Conservation (phyloP, 306 rosid genomes). For the Fragaria vesca region DNA sequence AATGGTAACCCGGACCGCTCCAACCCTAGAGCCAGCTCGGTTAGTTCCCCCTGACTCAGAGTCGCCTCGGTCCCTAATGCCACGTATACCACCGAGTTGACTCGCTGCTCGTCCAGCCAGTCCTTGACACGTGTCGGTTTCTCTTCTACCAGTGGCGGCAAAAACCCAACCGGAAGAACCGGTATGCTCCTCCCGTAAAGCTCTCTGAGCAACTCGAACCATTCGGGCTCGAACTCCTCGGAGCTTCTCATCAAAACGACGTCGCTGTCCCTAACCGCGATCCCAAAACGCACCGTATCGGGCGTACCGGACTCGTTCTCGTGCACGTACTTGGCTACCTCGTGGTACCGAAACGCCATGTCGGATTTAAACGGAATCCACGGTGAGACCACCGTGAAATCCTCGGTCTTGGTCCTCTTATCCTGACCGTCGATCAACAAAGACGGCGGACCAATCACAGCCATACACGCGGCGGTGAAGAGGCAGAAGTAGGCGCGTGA, state of each 20-base stretch:
- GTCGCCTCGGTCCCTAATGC: slow-evolving; percentile 41
- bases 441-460: slow-evolving; percentile 30
- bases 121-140: background rate
- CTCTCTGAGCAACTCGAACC: slow-evolving; percentile 30
- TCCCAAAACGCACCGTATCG: slow-evolving; percentile 34
- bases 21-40: slow-evolving; percentile 42
- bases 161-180: slow-evolving; percentile 34
- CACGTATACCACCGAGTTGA: slow-evolving; percentile 37
- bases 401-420: slow-evolving; percentile 28
- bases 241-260: slow-evolving; percentile 39
- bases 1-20: slow-evolving; percentile 35
- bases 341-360: slow-evolving; percentile 27
- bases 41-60: slow-evolving; percentile 31
- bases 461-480: slow-evolving; percentile 37
- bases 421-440: slow-evolving; percentile 19
- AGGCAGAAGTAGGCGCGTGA: slow-evolving; percentile 34
- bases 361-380: slow-evolving; percentile 36
- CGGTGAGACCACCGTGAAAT: slow-evolving; percentile 33
- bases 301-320: slow-evolving; percentile 14
- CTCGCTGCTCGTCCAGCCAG: slow-evolving; percentile 34
- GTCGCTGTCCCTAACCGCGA: slow-evolving; percentile 23
- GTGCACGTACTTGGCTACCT: slow-evolving; percentile 23
- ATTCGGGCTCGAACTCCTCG: slow-evolving; percentile 39
- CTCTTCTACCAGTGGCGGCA: slow-evolving; percentile 27
- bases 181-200: slow-evolving; percentile 31